Evolutionary conservation across 2,329 filamentous ascomycete species (phyloP).

Genomic region (Neocatenulostroma microsporum): DNA sequence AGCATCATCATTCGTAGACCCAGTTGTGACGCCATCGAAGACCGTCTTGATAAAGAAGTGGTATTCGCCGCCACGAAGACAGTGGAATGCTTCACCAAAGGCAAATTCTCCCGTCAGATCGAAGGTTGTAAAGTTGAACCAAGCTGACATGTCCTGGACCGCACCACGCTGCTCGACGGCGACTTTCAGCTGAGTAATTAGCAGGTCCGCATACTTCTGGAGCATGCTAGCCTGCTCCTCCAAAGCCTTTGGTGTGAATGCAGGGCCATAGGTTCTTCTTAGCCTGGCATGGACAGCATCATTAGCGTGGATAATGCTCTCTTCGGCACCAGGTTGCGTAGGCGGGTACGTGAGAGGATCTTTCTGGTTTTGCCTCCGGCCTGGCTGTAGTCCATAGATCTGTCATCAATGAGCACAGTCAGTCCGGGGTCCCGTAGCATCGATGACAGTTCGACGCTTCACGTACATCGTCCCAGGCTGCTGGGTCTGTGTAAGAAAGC

Average conservation of each 20-base stretch:
- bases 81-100: constrained; percentile 12
- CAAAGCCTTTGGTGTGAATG: constrained; percentile 34
- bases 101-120: constrained; percentile 13
- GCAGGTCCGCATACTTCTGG: constrained; percentile 30
- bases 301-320: constrained; percentile 2
- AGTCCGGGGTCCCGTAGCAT: too few species aligned
- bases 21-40: not conserved
- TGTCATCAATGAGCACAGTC: too few species aligned
- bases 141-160: not conserved
- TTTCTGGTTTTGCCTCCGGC: constrained; percentile 5
- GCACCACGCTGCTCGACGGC: constrained; percentile 9
- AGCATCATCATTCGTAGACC: constrained; percentile 4
- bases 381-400: constrained; percentile 12
- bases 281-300: constrained; percentile 6
- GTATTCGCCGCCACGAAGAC: constrained; percentile 7
- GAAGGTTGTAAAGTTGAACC: constrained; percentile 9
- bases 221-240: constrained; percentile 31
- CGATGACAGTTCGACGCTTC: too few species aligned
- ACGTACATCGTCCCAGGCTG: constrained; percentile 11
- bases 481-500: constrained; percentile 15
- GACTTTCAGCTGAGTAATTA: constrained; percentile 24
- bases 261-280: constrained; percentile 10
- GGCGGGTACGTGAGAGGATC: not conserved
- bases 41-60: constrained; percentile 7
- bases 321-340: not conserved